A percentile compares a stretch with the other conserved stretches of the same genome.
Conservation (phyloP, 1,139 yeast genomes). For the Arxiozyma bovina region DNA sequence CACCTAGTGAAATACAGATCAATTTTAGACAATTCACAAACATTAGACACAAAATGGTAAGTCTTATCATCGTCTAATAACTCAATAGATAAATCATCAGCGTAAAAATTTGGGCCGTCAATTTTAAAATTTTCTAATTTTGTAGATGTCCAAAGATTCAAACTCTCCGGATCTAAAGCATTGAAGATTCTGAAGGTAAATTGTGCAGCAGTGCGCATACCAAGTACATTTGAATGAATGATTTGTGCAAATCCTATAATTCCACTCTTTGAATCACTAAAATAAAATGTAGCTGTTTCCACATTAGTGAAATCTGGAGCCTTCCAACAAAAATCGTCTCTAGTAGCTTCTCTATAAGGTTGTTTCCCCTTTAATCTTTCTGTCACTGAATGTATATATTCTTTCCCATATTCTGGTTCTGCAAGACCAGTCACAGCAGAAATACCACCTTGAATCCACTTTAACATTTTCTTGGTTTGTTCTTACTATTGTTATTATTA, state of each 20-base stretch:
- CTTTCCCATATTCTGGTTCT: slow-evolving; percentile 93
- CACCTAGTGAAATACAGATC: slow-evolving; percentile 54
- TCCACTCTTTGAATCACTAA: slow-evolving; percentile 53
- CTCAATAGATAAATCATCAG: slow-evolving; percentile 58
- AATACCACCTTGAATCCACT: slow-evolving; percentile 80
- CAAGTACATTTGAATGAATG: slow-evolving; percentile 86
- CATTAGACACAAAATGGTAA: slow-evolving; percentile 57
- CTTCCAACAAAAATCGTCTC: slow-evolving; percentile 65
- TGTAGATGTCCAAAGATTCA: slow-evolving; percentile 75
- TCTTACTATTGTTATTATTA: neutral
- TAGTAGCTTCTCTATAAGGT: slow-evolving; percentile 47
- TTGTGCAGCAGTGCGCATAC: slow-evolving; percentile 86
- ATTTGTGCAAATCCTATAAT: slow-evolving; percentile 85
- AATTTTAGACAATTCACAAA: slow-evolving; percentile 62
- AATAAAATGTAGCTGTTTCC: slow-evolving; percentile 90
- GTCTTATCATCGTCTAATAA: slow-evolving; percentile 46
- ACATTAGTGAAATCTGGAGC: slow-evolving; percentile 78
- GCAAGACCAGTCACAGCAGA: slow-evolving; percentile 95
- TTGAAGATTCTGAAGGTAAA: slow-evolving; percentile 79
- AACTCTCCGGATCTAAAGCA: slow-evolving; percentile 22
- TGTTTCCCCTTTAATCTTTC: slow-evolving; percentile 48
- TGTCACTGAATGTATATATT: slow-evolving; percentile 79
- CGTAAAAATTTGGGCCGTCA: slow-evolving; percentile 74
- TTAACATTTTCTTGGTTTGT: slow-evolving; percentile 41
- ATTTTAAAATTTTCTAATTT: slow-evolving; percentile 70